Base-by-base conservation (phyloP, 1,284 basidiomycete species). In the Porogramme epimiltina region DNA sequence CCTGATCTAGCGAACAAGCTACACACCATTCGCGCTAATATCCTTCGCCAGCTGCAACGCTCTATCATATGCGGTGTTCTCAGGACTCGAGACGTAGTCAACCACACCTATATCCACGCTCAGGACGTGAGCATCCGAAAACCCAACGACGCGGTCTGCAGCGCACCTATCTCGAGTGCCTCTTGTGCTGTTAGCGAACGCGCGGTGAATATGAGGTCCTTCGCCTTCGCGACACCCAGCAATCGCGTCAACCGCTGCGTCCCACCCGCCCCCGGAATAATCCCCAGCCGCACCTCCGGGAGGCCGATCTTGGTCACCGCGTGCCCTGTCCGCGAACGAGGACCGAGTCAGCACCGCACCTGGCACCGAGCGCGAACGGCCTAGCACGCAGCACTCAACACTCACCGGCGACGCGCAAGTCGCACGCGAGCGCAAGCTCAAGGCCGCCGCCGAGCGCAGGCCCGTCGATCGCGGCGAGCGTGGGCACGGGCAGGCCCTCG, bases 231-330 rank as follows among this genome's bases (percentile, higher is more conserved):
- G 19, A 86, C 69, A 1, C 95, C 95, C 10, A 98, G 72, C 19
- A 97, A 71, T 39, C 92, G 83, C 2, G 92, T 86, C 18, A 91
- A 80, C 31, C 95, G 81, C 64, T 95, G 93, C 1, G 95, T 98
- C 1, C 94, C 94, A 2, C 94, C 93, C n/a, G 93, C 94, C 43
- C 95, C 95, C 13, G 95, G 95, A 51, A 98, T 97, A 59, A 98
- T 97, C 4, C 93, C 95, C 19, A 96, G 78, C 48, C 85, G 81
- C 3, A 85, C 87, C 70, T 95, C 93, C 2, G 93, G 91, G 13
- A 95, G 72, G 3, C 91, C 90, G 43, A 95, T 87, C 70, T 89
- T 90, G 31, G 82, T 83, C 18, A 89, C 89, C 25, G 73, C 71
- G 56, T 71, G 67, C 0, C 77, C 84, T 82, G 37, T 8, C 10